Base-by-base conservation (phyloP, 148 eudicot species). In the Rhododendron simsii region DNA sequence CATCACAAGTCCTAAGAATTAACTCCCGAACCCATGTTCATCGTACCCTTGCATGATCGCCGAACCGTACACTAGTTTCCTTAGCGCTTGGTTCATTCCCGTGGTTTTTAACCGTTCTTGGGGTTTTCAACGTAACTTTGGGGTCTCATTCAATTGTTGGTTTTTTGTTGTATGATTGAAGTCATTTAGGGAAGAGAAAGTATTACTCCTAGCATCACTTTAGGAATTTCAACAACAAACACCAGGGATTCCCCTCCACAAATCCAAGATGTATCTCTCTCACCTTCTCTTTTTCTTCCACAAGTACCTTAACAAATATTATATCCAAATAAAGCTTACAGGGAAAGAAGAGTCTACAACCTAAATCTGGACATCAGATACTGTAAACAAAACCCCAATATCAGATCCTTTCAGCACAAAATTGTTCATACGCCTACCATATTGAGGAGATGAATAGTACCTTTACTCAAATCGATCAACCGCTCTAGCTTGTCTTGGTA, bases 401-500 rank as follows among this genome's bases (percentile, higher is more conserved):
- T 33, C 35, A 81, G 39, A 23, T 37, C 35, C 45, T 37, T 53
- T 45, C 59, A 20, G 67, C 53, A 33, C 23, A 35, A 15, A 81
- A 81, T 13, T 33, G 57, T 20, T 21, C 37, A 15, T 14, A 39
- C 39, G 41, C 61, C 83, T 35, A 71, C 78, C 2, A 37, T 51
- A 53, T 81, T 50, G 18, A 74, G 69, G 81, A n/a, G 28, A 65
- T 15, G 18, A 78, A 50, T 28, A 35, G n/a, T 94, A 96, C 98
- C 98, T 91, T 93, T 95, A 88, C 93, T 93, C 89, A 86, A 83
- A 51, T 89, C 91, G 48, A 92, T 83, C 86, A 84, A 91, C 75
- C 91, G 86, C 87, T 93, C 91, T 69, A 96, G 90, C 87, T 96
- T 96, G 53, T 92, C 95, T 86, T 95, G 93, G 84, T 92, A 93